Evolutionary conservation across 176 grass and related monocot genomes (phyloP), one percentile per base, ranked within the genome.

Genomic region (Phoenix roebelenii): DNA sequence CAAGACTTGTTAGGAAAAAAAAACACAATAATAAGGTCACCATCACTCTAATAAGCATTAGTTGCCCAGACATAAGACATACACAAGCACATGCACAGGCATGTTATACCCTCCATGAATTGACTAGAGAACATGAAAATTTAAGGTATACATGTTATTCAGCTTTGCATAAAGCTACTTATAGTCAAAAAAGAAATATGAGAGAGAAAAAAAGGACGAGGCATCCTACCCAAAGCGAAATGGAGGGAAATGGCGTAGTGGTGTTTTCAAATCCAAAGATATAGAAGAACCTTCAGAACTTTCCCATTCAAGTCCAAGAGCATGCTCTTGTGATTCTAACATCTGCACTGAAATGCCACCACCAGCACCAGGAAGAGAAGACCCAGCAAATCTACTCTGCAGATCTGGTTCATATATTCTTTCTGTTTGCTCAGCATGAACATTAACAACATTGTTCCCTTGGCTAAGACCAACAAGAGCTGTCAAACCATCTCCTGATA

Each of bases 251-350:
- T 98, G 93, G 22, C 76, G 83, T 65, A 98, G 57, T 17, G 93
- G 87, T 54, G 93, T 98, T 80, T 91, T 98, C 57, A 91, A 84
- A 81, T 98, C 93, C 69, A 98, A 69, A 20, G 93, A 85, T 85
- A 92, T 88, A 66, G 78, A 68, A 52, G 84, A 64, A 28, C 83
- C 76, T 16, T 98, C 93, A 72, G 78, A 64, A 63, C 52, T 72
- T 55, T 85, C 87, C 87, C 81, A 91, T 54, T 80, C 78, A 50
- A 77, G 57, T 9, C 59, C 79, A 80, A 75, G 68, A 39, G 76
- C 73, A 74, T 87, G 75, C 54, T 98, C 93, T 74, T 81, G 78
- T 35, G 78, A 67, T 61, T 92, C 93, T 64, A 80, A 66, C 76
- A 88, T 80, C 74, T 88, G 87, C 49, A 82, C 58, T 73, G 84